Evolutionary conservation across 352 stramenopile genomes (phyloP).

Genomic region (Phytophthora syringae): DNA sequence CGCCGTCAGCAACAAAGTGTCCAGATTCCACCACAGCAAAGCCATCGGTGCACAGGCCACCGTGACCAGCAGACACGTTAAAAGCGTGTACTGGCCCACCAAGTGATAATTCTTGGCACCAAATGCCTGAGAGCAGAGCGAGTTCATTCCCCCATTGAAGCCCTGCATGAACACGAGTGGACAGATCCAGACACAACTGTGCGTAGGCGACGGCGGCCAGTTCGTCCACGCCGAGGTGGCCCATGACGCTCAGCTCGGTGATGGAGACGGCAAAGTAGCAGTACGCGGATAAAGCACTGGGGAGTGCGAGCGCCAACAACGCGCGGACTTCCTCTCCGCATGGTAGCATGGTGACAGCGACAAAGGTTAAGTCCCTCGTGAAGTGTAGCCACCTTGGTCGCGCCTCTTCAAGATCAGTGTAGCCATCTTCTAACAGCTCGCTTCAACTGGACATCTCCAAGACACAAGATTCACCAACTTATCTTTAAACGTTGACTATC

Average conservation of each 20-base stretch:
- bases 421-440: background rate
- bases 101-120: constrained; percentile 81
- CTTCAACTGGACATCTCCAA: no score
- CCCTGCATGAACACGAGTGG: constrained; percentile 83
- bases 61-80: constrained; percentile 58
- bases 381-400: background rate
- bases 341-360: constrained; percentile 21
- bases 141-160: constrained; percentile 80
- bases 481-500: no score
- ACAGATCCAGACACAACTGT: constrained; percentile 79
- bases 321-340: constrained; percentile 25
- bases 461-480: no score
- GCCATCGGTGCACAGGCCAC: constrained; percentile 63
- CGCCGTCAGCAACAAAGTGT: constrained; percentile 47
- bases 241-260: constrained; percentile 82
- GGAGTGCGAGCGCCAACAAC: constrained; percentile 61
- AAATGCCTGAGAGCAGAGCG: constrained; percentile 87
- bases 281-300: constrained; percentile 67
- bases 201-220: constrained; percentile 78
- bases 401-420: constrained; percentile 16
- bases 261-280: constrained; percentile 83
- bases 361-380: background rate
- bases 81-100: constrained; percentile 63
- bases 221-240: constrained; percentile 78
- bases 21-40: constrained; percentile 80